Evolutionary conservation across 331 rosid species (phyloP).

Genomic region (Saraca asoca): DNA sequence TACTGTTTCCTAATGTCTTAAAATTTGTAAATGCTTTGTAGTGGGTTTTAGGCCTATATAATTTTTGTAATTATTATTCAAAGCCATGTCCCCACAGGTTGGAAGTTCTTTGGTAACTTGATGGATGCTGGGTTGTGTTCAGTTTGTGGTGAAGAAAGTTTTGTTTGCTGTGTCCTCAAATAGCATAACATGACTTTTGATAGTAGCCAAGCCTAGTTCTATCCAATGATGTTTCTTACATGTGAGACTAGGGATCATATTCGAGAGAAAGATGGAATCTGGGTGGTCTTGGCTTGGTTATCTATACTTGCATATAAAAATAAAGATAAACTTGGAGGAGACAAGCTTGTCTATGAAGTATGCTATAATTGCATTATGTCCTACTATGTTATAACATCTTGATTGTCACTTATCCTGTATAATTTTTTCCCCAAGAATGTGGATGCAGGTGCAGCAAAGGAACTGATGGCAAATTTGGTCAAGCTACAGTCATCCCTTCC

Average conservation of each 20-base stretch:
- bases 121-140: constrained; percentile 98
- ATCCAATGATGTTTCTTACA: constrained; percentile 37
- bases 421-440: constrained; percentile 67
- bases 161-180: constrained; percentile 37
- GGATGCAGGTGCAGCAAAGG: constrained; percentile 90
- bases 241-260: constrained; percentile 90
- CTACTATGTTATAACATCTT: too few relatives aligned
- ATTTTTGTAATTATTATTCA: constrained; percentile 27
- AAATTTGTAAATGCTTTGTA: constrained; percentile 16
- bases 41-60: not conserved
- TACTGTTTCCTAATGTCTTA: constrained; percentile 23
- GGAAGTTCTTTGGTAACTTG: constrained; percentile 97
- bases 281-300: constrained; percentile 99
- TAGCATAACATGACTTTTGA: constrained; percentile 13
- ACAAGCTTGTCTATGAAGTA: constrained; percentile 91
- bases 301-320: constrained; percentile 84
- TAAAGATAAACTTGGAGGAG: constrained; percentile 69
- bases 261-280: constrained; percentile 98
- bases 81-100: constrained; percentile 92
- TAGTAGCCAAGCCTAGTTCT: constrained; percentile 10
- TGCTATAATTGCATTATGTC: constrained; percentile 18
- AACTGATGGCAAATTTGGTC: constrained; percentile 88
- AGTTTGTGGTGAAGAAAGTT: constrained; percentile 97
- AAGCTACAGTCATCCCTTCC: constrained; percentile 80
- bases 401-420: constrained; percentile 11